phyloP scores from a whole-genome alignment of 1,284 basidiomycete species.

The Leccinum angustisporum region DNA sequence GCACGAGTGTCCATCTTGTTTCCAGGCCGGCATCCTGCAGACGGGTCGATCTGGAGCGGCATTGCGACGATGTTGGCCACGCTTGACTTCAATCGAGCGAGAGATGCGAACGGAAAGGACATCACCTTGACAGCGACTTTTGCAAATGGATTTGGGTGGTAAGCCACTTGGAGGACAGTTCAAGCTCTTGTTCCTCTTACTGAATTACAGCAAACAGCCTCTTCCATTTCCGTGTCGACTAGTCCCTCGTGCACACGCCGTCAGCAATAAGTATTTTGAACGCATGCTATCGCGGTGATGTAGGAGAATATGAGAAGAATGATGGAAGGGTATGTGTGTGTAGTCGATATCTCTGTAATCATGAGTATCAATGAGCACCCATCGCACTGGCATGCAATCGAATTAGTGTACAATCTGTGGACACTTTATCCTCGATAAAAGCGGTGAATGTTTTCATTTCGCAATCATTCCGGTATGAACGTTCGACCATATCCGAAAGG shows the following conservation, averaged over 20 bases:
- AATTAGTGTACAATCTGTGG: too few relatives aligned
- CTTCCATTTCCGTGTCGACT: background rate
- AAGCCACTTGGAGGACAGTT: background rate
- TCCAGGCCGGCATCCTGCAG: constrained; percentile 17
- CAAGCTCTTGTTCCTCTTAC: background rate
- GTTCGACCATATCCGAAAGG: too few relatives aligned
- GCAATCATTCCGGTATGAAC: too few relatives aligned
- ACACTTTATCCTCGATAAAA: too few relatives aligned
- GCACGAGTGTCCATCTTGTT: background rate
- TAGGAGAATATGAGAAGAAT: too few relatives aligned
- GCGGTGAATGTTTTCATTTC: too few relatives aligned
- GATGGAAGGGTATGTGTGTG: too few relatives aligned
- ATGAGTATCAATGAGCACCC: too few relatives aligned
- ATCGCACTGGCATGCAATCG: too few relatives aligned
- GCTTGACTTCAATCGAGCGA: constrained; percentile 12
- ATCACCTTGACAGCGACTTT: constrained; percentile 10
- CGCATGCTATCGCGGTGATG: background rate
- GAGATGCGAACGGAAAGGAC: constrained; percentile 15
- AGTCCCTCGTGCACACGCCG: background rate
- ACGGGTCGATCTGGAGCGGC: constrained; percentile 19
- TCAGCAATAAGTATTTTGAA: background rate
- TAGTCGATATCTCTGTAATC: too few relatives aligned
- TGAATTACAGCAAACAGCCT: background rate
- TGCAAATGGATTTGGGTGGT: constrained; percentile 8
- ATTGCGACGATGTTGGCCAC: constrained; percentile 21